These are phyloP conservation scores for Trametes hirsuta DNA, from an alignment of 1,284 basidiomycete species.

Conservation along the genomic window DNA sequence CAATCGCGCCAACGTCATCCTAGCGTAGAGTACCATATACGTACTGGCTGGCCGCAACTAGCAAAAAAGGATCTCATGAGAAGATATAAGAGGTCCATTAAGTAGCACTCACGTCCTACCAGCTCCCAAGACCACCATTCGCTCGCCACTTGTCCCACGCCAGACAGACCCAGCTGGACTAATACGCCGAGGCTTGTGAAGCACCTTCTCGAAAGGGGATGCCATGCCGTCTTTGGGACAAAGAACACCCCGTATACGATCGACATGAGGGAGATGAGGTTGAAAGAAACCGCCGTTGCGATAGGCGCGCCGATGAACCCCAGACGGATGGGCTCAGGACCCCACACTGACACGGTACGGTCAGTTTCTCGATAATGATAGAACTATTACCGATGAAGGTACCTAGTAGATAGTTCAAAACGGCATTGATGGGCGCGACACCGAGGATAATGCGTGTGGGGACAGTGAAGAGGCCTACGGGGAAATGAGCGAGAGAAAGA, in stretches of 20 bases:
- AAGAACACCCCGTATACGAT: constrained; percentile 77
- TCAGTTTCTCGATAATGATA: background rate
- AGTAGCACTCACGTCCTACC: constrained; percentile 49
- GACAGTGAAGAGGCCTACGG: constrained; percentile 76
- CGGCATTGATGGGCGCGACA: constrained; percentile 85
- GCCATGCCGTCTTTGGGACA: constrained; percentile 83
- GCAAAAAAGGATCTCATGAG: constrained; percentile 18
- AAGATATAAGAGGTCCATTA: background rate
- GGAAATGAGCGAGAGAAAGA: background rate
- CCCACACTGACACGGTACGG: constrained; percentile 65
- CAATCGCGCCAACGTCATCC: background rate
- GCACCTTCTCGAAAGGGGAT: constrained; percentile 69
- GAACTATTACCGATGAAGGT: constrained; percentile 13
- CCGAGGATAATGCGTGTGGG: constrained; percentile 87
- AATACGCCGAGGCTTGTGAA: constrained; percentile 78
- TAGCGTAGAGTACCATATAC: constrained; percentile 24
- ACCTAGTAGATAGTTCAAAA: constrained; percentile 86
- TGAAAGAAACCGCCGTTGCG: constrained; percentile 88
- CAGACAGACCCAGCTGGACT: constrained; percentile 75
- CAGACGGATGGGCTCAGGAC: constrained; percentile 73
- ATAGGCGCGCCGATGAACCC: constrained; percentile 95
- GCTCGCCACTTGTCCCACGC: constrained; percentile 72
- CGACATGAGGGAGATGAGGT: constrained; percentile 74
- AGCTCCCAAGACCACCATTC: constrained; percentile 97
- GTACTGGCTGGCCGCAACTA: constrained; percentile 63